phyloP scores from a whole-genome alignment of 176 grass and related monocot species.

The Zea luxurians region DNA sequence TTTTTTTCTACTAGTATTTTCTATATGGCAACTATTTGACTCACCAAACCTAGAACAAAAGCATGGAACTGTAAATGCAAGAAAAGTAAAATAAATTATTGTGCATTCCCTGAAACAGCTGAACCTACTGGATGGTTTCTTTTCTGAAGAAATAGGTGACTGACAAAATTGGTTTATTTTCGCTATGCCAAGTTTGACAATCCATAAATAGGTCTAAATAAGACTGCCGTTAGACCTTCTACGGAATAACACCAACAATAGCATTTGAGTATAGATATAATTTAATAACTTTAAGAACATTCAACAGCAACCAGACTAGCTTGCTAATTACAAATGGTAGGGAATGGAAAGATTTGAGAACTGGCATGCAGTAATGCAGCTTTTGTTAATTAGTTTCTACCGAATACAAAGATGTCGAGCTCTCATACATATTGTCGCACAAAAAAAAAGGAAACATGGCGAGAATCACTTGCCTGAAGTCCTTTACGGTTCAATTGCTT shows the following conservation, averaged over 20 bases:
- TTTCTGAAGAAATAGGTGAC: not conserved
- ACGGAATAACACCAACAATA: not conserved
- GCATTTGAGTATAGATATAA: not conserved
- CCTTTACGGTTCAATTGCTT: conserved; percentile 96
- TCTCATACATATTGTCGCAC: not conserved
- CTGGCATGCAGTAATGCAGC: not conserved
- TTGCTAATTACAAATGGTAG: not conserved
- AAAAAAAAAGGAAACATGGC: not conserved
- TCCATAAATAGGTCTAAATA: not conserved
- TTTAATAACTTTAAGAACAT: not conserved
- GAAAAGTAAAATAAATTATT: not conserved
- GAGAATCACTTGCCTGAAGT: conserved; percentile 67
- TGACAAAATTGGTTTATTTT: not conserved
- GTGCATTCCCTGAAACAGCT: not conserved
- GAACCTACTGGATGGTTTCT: not conserved
- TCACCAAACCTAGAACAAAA: not conserved
- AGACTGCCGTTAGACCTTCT: not conserved
- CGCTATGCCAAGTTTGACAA: not conserved
- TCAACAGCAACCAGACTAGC: conserved; percentile 7
- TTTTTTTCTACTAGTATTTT: not conserved
- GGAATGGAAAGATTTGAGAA: conserved; percentile 1
- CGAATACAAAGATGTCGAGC: not conserved
- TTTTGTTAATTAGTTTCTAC: not conserved
- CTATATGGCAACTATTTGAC: conserved; percentile 8
- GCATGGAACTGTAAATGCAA: not conserved